Percentiles rank a stretch among this genome's conserved stretches.
These are phyloP conservation scores for Scedosporium aurantiacum DNA, from an alignment of 2,329 filamentous ascomycete species.

Conservation along the genomic window DNA sequence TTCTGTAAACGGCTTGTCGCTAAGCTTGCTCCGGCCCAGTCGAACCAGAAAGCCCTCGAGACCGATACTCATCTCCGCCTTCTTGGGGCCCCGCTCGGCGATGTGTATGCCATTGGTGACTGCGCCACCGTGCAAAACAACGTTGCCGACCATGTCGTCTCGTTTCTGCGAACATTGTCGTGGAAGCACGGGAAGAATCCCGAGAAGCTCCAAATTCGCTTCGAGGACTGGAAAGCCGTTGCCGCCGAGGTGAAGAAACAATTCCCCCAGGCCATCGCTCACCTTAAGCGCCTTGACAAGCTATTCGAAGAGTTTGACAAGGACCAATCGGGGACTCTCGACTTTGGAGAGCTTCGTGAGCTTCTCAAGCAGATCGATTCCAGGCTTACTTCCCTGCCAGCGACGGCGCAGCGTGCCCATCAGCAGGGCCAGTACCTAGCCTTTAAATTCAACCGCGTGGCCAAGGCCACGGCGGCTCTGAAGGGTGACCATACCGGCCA, in stretches of 20 bases:
- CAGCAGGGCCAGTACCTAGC: conserved; percentile 92
- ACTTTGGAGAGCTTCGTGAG: conserved; percentile 84
- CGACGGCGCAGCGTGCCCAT: conserved; percentile 90
- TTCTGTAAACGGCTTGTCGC: conserved; percentile 66
- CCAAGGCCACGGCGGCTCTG: conserved; percentile 65
- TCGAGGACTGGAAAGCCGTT: conserved; percentile 77
- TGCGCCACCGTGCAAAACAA: conserved; percentile 98
- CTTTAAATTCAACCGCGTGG: conserved; percentile 86
- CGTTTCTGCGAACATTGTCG: conserved; percentile 77
- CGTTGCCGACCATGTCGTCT: conserved; percentile 78
- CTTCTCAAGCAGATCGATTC: conserved; percentile 85
- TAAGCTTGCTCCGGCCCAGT: conserved; percentile 68
- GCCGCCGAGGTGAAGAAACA: conserved; percentile 74
- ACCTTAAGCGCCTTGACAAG: conserved; percentile 80
- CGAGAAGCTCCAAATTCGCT: conserved; percentile 75
- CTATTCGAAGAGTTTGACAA: conserved; percentile 89
- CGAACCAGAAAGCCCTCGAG: conserved; percentile 83
- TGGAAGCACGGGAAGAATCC: conserved; percentile 90
- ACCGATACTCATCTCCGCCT: conserved; percentile 89
- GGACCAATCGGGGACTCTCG: conserved; percentile 83
- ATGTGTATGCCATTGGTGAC: conserved; percentile 94
- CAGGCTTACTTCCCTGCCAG: conserved; percentile 87
- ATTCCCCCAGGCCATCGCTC: conserved; percentile 81
- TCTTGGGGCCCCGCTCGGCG: conserved; percentile 77
- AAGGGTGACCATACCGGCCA: conserved; percentile 70